These are phyloP conservation scores for Phycomyces nitens DNA, from an alignment of 192 early-diverging fungal species.

Conservation along the genomic window DNA sequence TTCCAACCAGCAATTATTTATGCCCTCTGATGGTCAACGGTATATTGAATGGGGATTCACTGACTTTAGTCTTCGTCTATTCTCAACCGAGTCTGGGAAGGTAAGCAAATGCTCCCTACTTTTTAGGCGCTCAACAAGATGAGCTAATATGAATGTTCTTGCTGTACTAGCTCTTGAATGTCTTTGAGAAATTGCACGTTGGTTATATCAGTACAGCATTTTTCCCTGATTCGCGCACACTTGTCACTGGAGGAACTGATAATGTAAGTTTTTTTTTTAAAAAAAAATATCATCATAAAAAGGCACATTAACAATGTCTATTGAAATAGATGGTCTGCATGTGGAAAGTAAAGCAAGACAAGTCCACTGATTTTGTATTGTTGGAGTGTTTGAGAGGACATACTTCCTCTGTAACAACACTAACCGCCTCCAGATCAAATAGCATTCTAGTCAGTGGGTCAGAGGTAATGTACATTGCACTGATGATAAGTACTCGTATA, in stretches of 20 bases:
- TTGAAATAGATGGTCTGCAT: slow-evolving; percentile 54
- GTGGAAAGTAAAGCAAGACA: slow-evolving; percentile 49
- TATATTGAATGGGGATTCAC: slow-evolving; percentile 66
- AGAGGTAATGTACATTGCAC: slow-evolving; percentile 27
- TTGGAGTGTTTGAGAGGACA: slow-evolving; percentile 58
- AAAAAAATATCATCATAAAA: no score
- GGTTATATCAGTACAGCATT: slow-evolving; percentile 54
- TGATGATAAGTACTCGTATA: no score
- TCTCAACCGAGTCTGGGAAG: slow-evolving; percentile 48
- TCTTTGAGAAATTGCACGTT: slow-evolving; percentile 61
- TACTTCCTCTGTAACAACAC: slow-evolving; percentile 44
- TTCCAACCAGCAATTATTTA: slow-evolving; percentile 39
- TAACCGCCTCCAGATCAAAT: slow-evolving; percentile 53
- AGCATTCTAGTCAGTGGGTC: slow-evolving; percentile 60
- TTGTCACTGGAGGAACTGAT: slow-evolving; percentile 59
- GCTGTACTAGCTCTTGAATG: slow-evolving; percentile 37
- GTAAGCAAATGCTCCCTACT: slow-evolving; percentile 18
- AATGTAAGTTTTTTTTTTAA: slow-evolving; percentile 28
- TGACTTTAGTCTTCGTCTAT: slow-evolving; percentile 56
- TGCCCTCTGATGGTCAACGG: slow-evolving; percentile 40
- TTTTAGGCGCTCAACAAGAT: neutral
- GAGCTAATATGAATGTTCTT: neutral
- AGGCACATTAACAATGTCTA: no score
- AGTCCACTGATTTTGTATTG: slow-evolving; percentile 44
- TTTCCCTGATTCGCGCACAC: slow-evolving; percentile 57